phyloP scores from a whole-genome alignment of 1,284 basidiomycete genomes.

The Trametes polyzona region DNA sequence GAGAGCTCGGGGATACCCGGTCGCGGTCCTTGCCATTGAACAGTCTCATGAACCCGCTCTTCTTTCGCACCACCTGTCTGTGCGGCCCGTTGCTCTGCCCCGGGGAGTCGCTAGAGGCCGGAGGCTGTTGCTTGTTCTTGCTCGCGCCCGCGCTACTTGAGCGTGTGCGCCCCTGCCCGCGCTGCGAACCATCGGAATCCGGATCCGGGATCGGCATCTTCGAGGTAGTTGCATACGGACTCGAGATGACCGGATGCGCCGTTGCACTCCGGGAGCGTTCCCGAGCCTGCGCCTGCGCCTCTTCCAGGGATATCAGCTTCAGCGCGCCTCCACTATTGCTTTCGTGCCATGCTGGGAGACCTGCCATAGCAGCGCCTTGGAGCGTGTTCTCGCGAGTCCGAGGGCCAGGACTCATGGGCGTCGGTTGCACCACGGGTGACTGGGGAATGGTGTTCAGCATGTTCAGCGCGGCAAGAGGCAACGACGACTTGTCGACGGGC shows the following conservation, averaged over 20 bases:
- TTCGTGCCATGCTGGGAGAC: slow-evolving; percentile 50
- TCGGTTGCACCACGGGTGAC: slow-evolving; percentile 9
- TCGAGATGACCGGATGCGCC: slow-evolving; percentile 37
- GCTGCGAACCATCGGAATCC: slow-evolving; percentile 16
- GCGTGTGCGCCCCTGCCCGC: slow-evolving; percentile 36
- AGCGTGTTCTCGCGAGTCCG: slow-evolving; percentile 38
- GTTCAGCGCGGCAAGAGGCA: slow-evolving; percentile 21
- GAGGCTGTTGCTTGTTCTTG: slow-evolving; percentile 50
- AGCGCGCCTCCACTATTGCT: slow-evolving; percentile 50
- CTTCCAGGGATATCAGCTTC: slow-evolving; percentile 72
- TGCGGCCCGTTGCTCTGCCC: slow-evolving; percentile 35
- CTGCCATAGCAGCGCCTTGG: slow-evolving; percentile 38
- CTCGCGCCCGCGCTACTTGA: slow-evolving; percentile 61
- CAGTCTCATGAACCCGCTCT: slow-evolving; percentile 80
- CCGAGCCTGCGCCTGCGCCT: slow-evolving; percentile 66
- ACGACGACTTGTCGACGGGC: slow-evolving; percentile 31
- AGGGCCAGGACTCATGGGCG: slow-evolving; percentile 11
- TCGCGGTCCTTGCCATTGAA: slow-evolving; percentile 64
- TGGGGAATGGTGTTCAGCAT: slow-evolving; percentile 17
- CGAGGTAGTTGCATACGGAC: slow-evolving; percentile 25
- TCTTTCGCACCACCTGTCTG: slow-evolving; percentile 44
- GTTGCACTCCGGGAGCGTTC: slow-evolving; percentile 58
- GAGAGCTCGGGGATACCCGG: slow-evolving; percentile 29
- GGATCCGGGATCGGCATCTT: slow-evolving; percentile 15
- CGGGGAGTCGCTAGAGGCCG: slow-evolving; percentile 47